Evolutionary conservation across 2,329 filamentous ascomycete species (phyloP), one percentile per base, ranked within the genome.

Genomic region (Aspergillus hiratsukae): DNA sequence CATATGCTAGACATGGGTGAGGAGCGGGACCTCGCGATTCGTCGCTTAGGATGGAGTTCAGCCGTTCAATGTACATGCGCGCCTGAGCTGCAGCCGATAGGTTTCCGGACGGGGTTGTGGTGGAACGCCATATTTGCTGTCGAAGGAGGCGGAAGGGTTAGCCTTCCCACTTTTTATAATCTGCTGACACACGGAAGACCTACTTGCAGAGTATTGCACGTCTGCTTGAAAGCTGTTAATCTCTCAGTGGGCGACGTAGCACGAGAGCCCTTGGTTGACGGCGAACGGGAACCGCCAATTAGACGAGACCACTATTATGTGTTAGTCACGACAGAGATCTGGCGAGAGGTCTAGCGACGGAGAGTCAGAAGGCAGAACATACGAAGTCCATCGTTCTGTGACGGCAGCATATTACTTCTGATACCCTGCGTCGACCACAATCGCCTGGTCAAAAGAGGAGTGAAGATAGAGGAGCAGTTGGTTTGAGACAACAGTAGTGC

Each of bases 1-100:
- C 89, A 75, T 93, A 97, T 66, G 87, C 83, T 40, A 97, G 89
- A 76, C 94, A 99, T 3, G 92, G 89, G 73, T 97, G 93, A 6
- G 93, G 93, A 27, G 91, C 83, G 4, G 92, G 91, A 46, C 91
- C 87, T 63, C 91, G 88, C 58, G 89, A 90, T 76, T 97, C 93
- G 76, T 97, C 91, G 76, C 85, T 87, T 61, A 97, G 86, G 66
- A 96, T 87, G 63, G 78, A 76, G 57, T 81, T 83, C 27, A 87
- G 72, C 50, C 81, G 79, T 58, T 83, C 79, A 59, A 87, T 78
- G 59, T 77, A 80, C 57, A 73, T 74, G 55, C 80, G 78, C 56
- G 84, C 69, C 53, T 81, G 69, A 70, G 72, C 74, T 48, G 81
- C 70, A 25, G 81, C 77, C 48, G 79, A 76, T 49, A 78, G 76